Evolutionary conservation across 805 yeast species (phyloP).

Genomic region (Wickerhamiella azyma): DNA sequence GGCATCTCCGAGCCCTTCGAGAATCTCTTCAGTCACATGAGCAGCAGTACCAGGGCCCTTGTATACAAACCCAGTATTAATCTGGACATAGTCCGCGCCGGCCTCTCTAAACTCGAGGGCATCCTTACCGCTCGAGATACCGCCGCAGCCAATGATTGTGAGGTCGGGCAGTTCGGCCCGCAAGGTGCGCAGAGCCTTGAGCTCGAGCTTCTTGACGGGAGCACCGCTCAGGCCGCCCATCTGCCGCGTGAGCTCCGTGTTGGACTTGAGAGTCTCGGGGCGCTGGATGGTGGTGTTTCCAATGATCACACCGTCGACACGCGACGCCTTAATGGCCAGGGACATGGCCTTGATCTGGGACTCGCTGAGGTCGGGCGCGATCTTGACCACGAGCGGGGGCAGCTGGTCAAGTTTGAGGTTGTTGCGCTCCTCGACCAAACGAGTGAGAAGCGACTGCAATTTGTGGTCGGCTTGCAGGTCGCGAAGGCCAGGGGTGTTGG

Average conservation of each 20-base stretch:
- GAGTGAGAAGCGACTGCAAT: slow-evolving; percentile 49
- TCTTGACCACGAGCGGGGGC: slow-evolving; percentile 80
- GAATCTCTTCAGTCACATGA: slow-evolving; percentile 45
- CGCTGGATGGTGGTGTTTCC: slow-evolving; percentile 87
- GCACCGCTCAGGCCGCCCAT: slow-evolving; percentile 88
- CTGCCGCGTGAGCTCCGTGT: slow-evolving; percentile 36
- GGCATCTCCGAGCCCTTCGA: slow-evolving; percentile 57
- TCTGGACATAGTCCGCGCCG: slow-evolving; percentile 80
- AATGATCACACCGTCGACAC: slow-evolving; percentile 81
- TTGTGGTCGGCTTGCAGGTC: slow-evolving; percentile 68
- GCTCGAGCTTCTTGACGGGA: slow-evolving; percentile 70
- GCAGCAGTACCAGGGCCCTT: slow-evolving; percentile 77
- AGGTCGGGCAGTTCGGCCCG: slow-evolving; percentile 63
- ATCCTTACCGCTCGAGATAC: slow-evolving; percentile 75
- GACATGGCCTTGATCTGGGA: slow-evolving; percentile 74
- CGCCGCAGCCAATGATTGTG: slow-evolving; percentile 87
- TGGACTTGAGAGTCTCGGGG: slow-evolving; percentile 47
- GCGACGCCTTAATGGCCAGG: slow-evolving; percentile 56
- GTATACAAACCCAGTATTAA: slow-evolving; percentile 84
- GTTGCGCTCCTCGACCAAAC: slow-evolving; percentile 61
- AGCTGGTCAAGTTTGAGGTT: slow-evolving; percentile 31
- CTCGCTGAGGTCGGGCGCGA: slow-evolving; percentile 85
- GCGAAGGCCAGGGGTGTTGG: slow-evolving; percentile 91
- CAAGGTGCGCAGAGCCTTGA: slow-evolving; percentile 55
- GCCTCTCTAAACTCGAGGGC: slow-evolving; percentile 86